These are phyloP conservation scores for Aspergillus pseudoglaucus DNA, from an alignment of 2,329 filamentous ascomycete genomes.

Conservation along the genomic window DNA sequence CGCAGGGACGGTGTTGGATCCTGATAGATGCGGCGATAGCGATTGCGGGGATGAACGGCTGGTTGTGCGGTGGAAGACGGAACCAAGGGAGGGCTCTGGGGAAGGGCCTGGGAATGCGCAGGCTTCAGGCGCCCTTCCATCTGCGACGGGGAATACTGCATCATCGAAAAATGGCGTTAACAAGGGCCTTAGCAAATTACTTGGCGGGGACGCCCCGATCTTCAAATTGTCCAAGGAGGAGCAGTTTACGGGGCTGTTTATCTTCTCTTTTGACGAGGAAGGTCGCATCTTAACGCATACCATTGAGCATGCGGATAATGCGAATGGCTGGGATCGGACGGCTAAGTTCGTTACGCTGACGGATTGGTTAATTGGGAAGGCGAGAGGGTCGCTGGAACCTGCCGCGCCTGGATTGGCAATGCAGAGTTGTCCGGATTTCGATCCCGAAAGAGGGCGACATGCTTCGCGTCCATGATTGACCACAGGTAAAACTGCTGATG, in stretches of 20 bases:
- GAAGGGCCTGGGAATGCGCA: not conserved
- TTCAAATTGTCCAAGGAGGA: constrained; percentile 54
- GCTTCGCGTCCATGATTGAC: not conserved
- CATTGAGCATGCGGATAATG: constrained; percentile 87
- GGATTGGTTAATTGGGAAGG: constrained; percentile 85
- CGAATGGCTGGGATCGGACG: constrained; percentile 74
- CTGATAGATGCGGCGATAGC: constrained; percentile 25
- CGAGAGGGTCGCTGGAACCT: constrained; percentile 46
- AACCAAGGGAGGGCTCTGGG: constrained; percentile 28
- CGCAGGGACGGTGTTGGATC: constrained; percentile 36
- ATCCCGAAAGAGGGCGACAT: not conserved
- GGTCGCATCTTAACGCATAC: constrained; percentile 81
- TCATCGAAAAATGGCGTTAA: constrained; percentile 29
- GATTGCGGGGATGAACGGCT: constrained; percentile 61
- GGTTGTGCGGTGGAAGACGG: constrained; percentile 82
- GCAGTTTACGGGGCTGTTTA: constrained; percentile 84
- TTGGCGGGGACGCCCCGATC: constrained; percentile 48
- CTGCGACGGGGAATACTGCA: constrained; percentile 10
- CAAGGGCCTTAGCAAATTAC: constrained; percentile 38
- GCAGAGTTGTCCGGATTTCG: constrained; percentile 14
- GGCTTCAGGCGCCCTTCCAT: not conserved
- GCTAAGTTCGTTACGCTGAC: constrained; percentile 84
- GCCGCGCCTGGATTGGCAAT: constrained; percentile 22
- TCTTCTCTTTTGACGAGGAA: constrained; percentile 89
- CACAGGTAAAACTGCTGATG: no score